These are phyloP conservation scores for Angomonas ambiguus DNA, from an alignment of 208 protist species.

Conservation along the genomic window DNA sequence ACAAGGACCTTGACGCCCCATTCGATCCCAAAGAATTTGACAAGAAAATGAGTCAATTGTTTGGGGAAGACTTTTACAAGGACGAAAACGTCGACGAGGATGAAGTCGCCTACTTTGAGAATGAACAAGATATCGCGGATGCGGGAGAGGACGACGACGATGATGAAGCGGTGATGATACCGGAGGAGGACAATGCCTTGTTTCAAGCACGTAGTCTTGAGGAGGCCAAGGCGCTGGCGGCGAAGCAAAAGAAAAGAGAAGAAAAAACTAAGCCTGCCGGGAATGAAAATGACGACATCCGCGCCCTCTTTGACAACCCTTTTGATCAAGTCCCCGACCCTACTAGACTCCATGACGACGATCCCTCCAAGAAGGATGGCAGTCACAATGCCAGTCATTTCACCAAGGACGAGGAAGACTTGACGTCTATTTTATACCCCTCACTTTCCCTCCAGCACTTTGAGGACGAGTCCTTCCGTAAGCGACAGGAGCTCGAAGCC, in stretches of 20 bases:
- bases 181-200: slow-evolving; percentile 25
- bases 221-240: slow-evolving; percentile 29
- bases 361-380: background rate
- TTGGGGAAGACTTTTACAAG: slow-evolving; percentile 86
- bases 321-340: background rate
- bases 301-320: background rate
- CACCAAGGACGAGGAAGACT: slow-evolving; percentile 11
- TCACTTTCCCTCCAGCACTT: slow-evolving; percentile 35
- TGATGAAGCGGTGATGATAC: background rate
- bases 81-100: slow-evolving; percentile 81
- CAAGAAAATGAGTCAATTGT: slow-evolving; percentile 81
- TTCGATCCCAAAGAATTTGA: slow-evolving; percentile 87
- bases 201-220: slow-evolving; percentile 54
- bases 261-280: slow-evolving; percentile 6
- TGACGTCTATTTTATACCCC: slow-evolving; percentile 55
- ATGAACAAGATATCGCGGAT: slow-evolving; percentile 15
- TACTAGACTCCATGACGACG: no score
- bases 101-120: slow-evolving; percentile 81
- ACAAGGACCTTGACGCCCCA: slow-evolving; percentile 78
- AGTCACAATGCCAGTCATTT: background rate
- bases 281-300: background rate
- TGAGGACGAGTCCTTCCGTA: slow-evolving; percentile 25
- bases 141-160: slow-evolving; percentile 16
- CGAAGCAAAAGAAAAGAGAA: background rate
- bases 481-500: slow-evolving; percentile 36